A percentile compares a stretch with the other conserved stretches of the same genome.
Conservation (phyloP, 1,284 basidiomycete genomes). For the Microbotryum saponariae region DNA sequence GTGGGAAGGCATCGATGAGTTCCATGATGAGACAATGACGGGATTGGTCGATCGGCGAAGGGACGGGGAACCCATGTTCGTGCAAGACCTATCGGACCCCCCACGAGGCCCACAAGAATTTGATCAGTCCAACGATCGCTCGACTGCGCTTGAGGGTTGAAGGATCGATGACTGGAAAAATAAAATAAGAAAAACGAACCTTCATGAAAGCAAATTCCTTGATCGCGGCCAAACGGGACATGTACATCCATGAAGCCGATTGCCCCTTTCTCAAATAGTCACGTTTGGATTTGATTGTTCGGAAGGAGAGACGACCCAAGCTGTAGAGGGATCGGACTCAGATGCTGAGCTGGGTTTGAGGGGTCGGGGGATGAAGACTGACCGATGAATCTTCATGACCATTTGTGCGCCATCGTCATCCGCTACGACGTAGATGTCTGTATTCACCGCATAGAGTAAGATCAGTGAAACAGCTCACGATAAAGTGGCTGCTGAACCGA, state of each 20-base stretch:
- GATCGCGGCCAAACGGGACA: constrained; percentile 89
- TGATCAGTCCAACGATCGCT: not conserved
- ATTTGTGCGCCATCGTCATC: constrained; percentile 72
- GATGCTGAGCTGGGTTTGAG: too few relatives aligned
- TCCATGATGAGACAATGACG: constrained; percentile 95
- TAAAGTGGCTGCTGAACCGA: too few relatives aligned
- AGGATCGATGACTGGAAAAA: not conserved
- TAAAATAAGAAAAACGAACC: constrained; percentile 46
- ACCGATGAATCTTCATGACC: constrained; percentile 89
- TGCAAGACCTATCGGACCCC: constrained; percentile 62
- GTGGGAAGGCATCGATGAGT: constrained; percentile 87
- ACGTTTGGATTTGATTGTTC: constrained; percentile 91
- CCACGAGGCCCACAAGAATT: not conserved
- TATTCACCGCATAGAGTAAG: too few relatives aligned
- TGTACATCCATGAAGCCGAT: constrained; percentile 99
- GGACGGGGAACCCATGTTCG: constrained; percentile 88
- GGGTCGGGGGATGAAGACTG: constrained; percentile 17
- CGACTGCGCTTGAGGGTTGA: not conserved
- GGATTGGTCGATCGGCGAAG: constrained; percentile 85
- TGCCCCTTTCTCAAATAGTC: constrained; percentile 95
- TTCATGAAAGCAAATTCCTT: constrained; percentile 99
- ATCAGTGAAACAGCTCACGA: too few relatives aligned
- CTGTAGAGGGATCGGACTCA: constrained; percentile 44
- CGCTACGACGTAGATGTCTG: constrained; percentile 86
- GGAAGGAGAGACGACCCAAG: constrained; percentile 90